Evolutionary conservation across 108 stramenopile species (phyloP).

Genomic region (Pseudonitzschia pungens): DNA sequence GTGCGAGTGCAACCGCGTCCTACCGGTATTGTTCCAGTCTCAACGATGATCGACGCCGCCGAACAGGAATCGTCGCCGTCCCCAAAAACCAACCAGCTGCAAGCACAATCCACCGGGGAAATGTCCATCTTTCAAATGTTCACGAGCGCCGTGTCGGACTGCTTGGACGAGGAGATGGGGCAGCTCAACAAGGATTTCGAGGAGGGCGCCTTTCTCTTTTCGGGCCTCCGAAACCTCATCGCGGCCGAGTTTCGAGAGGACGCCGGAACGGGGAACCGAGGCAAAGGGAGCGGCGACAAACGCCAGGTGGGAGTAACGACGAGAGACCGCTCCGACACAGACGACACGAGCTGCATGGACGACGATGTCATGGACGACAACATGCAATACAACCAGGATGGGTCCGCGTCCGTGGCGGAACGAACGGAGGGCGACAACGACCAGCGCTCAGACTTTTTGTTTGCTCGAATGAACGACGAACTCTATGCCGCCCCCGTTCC

Average conservation of each 20-base stretch:
- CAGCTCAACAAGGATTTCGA: background rate
- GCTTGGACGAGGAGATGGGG: background rate
- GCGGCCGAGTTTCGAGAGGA: slow-evolving; percentile 2
- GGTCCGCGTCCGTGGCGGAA: background rate
- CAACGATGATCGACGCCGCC: no score
- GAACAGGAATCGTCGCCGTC: no score
- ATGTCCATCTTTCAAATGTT: background rate
- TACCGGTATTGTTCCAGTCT: no score
- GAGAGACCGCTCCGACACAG: background rate
- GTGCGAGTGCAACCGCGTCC: no score
- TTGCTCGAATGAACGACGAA: background rate
- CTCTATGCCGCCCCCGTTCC: background rate
- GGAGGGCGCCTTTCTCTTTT: background rate
- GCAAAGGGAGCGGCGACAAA: background rate
- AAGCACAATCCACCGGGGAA: no score
- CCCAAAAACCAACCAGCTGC: no score
- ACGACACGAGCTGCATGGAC: background rate
- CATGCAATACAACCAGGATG: background rate
- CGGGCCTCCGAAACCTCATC: background rate
- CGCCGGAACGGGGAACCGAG: no score
- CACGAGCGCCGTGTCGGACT: slow-evolving; percentile 1
- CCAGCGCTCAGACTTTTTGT: background rate
- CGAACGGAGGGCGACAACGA: background rate
- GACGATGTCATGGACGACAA: no score
- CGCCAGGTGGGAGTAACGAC: background rate